Evolutionary conservation across 2,329 filamentous ascomycete genomes (phyloP), one percentile per base, ranked within the genome.

Genomic region (Diaporthe vexans): DNA sequence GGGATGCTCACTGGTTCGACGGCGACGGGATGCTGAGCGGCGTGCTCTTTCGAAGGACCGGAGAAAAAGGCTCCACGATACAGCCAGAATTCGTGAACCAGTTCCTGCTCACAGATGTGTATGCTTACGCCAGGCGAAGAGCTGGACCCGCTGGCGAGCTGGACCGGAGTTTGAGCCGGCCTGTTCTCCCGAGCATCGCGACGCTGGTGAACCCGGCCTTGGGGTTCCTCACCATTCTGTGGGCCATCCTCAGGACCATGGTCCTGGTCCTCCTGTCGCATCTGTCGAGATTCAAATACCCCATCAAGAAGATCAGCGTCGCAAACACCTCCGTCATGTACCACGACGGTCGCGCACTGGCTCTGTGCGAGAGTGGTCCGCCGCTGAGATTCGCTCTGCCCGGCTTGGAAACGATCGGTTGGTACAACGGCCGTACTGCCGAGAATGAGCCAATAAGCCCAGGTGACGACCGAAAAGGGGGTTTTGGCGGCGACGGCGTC

Each of bases 11-110:
- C 79, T 94, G 92, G 92, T 94, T 94, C 76, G 93, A 94, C 77
- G 92, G 93, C 43, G 92, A 94, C 79, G 93, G 92, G 6, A 94
- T 94, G 92, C 88, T 94, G 15, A 89, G 89, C 40, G 92, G 92
- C 1, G 91, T 94, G 0, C 85, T 86, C 24, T 94, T 93, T 79
- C 84, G 84, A 37, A 85, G 84, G 10, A 70, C 37, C 3, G 81
- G 82, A 3, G 81, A 86, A 5, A 81, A 85, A 3, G 81, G 81
- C 3, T 76, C 79, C 0, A 76, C 81, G 3, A 86, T 92, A 1
- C 80, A 85, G 73, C 91, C 92, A 0, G 86, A 92, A 71, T 94
- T 94, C 72, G 91, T 92, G 72, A 94, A 94, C 75, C 91, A 92
- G 77, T 94, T 90, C 78, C 85, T 94, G 65, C 81, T 93, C 35